phyloP scores from a whole-genome alignment of 2,329 filamentous ascomycete species.

The Penicillium sp. region DNA sequence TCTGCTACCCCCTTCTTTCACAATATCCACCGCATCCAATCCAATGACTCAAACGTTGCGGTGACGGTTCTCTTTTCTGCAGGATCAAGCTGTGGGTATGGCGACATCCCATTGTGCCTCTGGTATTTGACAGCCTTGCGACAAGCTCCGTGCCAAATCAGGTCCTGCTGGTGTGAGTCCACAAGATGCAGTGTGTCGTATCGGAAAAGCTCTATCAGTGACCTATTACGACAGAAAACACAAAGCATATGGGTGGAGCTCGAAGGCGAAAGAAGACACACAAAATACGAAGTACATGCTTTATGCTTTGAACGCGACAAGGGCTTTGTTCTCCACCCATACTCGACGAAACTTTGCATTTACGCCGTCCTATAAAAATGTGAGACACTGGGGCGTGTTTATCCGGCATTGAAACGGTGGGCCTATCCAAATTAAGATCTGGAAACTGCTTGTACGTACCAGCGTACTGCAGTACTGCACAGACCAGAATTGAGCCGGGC shows the following conservation, averaged over 20 bases:
- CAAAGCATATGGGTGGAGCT: not conserved
- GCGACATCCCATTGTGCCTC: not conserved
- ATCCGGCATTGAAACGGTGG: not conserved
- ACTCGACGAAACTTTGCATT: not conserved
- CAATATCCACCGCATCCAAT: not conserved
- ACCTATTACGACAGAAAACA: not conserved
- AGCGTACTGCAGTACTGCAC: not conserved
- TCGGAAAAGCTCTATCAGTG: too few species aligned
- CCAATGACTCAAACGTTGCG: not conserved
- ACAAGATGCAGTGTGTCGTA: not conserved
- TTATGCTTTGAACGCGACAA: too few species aligned
- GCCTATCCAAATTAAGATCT: conserved; percentile 1
- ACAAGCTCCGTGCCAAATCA: not conserved
- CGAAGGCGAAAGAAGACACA: not conserved
- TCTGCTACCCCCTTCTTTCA: not conserved
- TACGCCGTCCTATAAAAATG: not conserved
- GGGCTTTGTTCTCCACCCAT: not conserved
- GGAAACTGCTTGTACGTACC: not conserved
- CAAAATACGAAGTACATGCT: not conserved
- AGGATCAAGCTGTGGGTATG: not conserved
- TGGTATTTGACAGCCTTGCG: not conserved
- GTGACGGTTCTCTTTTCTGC: not conserved
- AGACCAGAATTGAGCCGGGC: not conserved
- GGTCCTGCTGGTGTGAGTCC: not conserved
- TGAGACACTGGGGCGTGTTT: not conserved